Conservation (phyloP, 176 grass and related monocot species). For the Eremochloa ophiuroides region DNA sequence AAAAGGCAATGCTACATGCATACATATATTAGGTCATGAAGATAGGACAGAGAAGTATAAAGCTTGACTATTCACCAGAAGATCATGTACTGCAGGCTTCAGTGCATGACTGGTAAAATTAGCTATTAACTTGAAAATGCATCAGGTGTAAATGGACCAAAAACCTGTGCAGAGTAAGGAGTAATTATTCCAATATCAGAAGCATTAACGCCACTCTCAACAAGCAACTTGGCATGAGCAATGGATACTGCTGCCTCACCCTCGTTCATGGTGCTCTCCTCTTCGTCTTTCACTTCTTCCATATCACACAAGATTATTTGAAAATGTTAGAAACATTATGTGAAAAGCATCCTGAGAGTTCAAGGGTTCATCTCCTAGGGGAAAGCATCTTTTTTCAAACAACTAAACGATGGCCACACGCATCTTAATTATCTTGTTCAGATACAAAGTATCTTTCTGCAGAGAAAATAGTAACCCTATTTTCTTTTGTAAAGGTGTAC, state of each 20-base stretch:
- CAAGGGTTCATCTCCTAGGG: neutral
- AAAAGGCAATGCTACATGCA: no score
- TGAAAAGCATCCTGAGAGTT: slow-evolving; percentile 13
- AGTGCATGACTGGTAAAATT: neutral
- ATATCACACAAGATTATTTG: slow-evolving; percentile 62
- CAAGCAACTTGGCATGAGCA: slow-evolving; percentile 83
- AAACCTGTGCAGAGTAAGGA: slow-evolving; percentile 93
- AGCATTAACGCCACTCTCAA: slow-evolving; percentile 78
- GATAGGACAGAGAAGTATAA: neutral
- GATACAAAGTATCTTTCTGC: neutral
- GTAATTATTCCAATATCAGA: slow-evolving; percentile 97
- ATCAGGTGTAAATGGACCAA: slow-evolving; percentile 5
- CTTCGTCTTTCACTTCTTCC: slow-evolving; percentile 99
- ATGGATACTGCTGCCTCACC: slow-evolving; percentile 84
- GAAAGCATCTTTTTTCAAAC: neutral
- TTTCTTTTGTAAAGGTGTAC: neutral
- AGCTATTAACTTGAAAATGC: neutral
- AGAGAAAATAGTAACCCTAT: neutral
- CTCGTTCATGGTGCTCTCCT: slow-evolving; percentile 93
- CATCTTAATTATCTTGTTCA: slow-evolving; percentile 1
- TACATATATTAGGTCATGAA: no score
- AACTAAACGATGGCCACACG: neutral
- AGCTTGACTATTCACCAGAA: neutral
- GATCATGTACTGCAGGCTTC: neutral
- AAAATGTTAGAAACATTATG: slow-evolving; percentile 8